Conservation (phyloP, 495 filamentous ascomycete species). For the Neurospora pannonica region DNA sequence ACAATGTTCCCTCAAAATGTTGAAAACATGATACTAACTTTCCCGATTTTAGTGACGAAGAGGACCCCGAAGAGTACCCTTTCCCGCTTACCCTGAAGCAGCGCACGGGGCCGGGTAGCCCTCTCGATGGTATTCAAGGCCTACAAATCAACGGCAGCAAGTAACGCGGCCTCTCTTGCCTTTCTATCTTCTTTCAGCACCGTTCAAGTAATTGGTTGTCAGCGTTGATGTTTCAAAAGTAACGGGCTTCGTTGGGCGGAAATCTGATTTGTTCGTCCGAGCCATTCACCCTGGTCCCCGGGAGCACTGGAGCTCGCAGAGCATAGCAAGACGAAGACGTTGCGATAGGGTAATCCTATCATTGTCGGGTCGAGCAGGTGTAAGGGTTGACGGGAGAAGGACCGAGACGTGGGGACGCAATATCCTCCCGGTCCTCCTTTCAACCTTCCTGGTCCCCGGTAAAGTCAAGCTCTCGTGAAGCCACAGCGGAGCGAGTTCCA, state of each 20-base stretch:
- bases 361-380: not conserved
- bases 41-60: constrained; percentile 63
- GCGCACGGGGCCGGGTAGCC: constrained; percentile 27
- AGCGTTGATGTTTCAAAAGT: not conserved
- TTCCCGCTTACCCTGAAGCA: constrained; percentile 78
- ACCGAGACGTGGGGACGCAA: not conserved
- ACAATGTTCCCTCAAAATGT: not conserved
- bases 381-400: not conserved
- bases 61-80: constrained; percentile 87
- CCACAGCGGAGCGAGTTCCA: not conserved
- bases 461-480: not conserved
- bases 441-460: not conserved
- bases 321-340: not conserved
- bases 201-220: not conserved
- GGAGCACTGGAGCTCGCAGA: not conserved
- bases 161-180: not conserved
- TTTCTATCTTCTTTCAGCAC: not conserved
- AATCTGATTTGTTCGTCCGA: not conserved
- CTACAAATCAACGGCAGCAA: constrained; percentile 27
- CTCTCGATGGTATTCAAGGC: constrained; percentile 23
- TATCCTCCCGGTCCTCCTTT: not conserved
- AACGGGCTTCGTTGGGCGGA: not conserved
- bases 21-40: constrained; percentile 9
- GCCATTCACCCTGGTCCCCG: not conserved
- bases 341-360: not conserved